Conservation (phyloP, 2,329 filamentous ascomycete genomes). For the Dendrostoma leiphaemia region DNA sequence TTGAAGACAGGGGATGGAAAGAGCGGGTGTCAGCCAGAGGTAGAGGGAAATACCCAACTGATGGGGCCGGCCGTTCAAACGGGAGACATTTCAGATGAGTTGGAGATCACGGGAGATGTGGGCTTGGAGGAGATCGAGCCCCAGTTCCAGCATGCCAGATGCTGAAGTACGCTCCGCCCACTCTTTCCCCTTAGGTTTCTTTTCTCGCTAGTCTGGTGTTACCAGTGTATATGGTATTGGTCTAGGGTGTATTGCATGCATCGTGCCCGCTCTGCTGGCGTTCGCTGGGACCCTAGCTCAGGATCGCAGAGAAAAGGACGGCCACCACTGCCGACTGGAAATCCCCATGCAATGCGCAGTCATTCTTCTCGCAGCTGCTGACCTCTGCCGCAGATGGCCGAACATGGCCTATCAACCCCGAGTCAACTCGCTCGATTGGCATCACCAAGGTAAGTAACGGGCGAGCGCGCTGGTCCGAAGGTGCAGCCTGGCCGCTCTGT, state of each 20-base stretch:
- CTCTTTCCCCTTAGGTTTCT: no score
- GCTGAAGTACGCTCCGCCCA: no score
- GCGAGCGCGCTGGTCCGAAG: no score
- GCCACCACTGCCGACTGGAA: background rate
- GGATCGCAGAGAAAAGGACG: background rate
- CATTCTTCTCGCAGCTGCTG: background rate
- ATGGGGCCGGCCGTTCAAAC: background rate
- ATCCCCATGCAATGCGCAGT: background rate
- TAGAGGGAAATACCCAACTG: no score
- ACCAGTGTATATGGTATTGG: no score
- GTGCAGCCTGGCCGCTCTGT: no score
- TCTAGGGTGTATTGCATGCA: background rate
- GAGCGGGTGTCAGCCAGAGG: background rate
- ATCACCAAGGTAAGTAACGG: no score
- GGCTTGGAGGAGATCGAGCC: background rate
- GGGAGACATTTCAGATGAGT: background rate
- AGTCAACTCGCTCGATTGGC: no score
- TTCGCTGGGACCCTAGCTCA: background rate
- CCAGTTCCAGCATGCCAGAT: no score
- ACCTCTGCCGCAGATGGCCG: no score
- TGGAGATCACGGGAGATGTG: background rate
- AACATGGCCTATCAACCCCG: no score
- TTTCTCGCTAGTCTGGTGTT: no score
- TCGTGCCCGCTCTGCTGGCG: background rate
- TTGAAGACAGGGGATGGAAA: background rate